Evolutionary conservation across 257 asterid genomes (phyloP).

Genomic region (Verbena officinalis): DNA sequence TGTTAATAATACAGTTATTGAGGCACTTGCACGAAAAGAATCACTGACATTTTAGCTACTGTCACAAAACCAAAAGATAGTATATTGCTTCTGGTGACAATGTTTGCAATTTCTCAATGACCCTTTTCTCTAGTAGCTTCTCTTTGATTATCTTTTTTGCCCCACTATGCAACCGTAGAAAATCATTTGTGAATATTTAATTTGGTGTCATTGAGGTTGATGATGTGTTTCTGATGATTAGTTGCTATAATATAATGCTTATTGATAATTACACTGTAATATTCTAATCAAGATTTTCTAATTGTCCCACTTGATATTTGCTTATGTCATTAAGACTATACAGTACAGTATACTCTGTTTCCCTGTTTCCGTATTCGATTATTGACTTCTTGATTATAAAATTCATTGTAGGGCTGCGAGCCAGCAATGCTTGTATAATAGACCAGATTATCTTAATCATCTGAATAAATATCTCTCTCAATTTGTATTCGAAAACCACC

Average conservation of each 20-base stretch:
- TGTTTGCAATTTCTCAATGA: no score
- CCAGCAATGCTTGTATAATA: constrained; percentile 22
- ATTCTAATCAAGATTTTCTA: constrained; percentile 12
- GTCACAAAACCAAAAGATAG: no score
- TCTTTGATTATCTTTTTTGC: neutral
- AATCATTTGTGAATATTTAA: neutral
- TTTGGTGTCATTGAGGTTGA: neutral
- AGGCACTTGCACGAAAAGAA: no score
- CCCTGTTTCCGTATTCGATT: constrained; percentile 22
- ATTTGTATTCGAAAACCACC: constrained; percentile 4
- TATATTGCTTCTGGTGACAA: no score
- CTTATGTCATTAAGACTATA: constrained; percentile 21
- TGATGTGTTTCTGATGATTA: neutral
- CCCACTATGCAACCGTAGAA: neutral
- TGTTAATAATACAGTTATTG: no score
- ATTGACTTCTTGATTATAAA: constrained; percentile 31
- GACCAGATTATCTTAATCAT: constrained; percentile 29
- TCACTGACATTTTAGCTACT: no score
- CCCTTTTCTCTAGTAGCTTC: no score
- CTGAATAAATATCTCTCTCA: constrained; percentile 4
- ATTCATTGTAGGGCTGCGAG: constrained; percentile 18
- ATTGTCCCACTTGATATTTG: constrained; percentile 28
- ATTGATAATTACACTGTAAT: neutral
- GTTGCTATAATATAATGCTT: constrained; percentile 15
- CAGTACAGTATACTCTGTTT: neutral